Evolutionary conservation across 805 yeast species (phyloP).

Genomic region (Kuraishia cidri): DNA sequence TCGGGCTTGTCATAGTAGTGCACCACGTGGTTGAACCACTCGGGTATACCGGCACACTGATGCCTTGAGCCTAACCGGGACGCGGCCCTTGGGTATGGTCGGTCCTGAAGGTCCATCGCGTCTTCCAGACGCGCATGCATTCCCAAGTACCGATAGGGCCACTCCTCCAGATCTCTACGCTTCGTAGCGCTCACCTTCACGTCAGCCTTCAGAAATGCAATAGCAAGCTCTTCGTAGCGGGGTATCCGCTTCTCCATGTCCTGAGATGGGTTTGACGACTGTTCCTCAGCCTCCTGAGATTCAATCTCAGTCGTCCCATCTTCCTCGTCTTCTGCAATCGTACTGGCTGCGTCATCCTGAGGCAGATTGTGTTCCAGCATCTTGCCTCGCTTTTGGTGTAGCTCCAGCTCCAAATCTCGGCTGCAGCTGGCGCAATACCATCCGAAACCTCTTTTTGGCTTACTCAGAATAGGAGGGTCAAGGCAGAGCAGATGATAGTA

Average conservation of each 20-base stretch:
- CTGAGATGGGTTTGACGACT: conserved; percentile 1
- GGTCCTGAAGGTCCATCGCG: conserved; percentile 66
- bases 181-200: conserved; percentile 26
- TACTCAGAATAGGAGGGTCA: conserved; percentile 71
- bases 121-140: conserved; percentile 68
- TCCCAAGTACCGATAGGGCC: conserved; percentile 79
- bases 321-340: background rate
- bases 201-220: conserved; percentile 41
- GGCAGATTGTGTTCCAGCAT: conserved; percentile 19
- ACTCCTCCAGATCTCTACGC: conserved; percentile 54
- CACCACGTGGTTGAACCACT: conserved; percentile 57
- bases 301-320: background rate
- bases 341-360: conserved; percentile 17
- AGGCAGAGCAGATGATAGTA: conserved; percentile 76
- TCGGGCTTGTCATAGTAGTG: conserved; percentile 46
- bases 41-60: conserved; percentile 60
- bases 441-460: conserved; percentile 81
- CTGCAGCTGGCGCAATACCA: conserved; percentile 85
- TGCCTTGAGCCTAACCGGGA: conserved; percentile 68
- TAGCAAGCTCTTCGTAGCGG: conserved; percentile 48
- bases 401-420: conserved; percentile 40
- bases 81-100: conserved; percentile 75
- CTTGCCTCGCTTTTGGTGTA: conserved; percentile 24
- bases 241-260: conserved; percentile 23
- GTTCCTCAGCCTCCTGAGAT: background rate